A percentile compares a stretch with the other conserved stretches of the same genome.
These are phyloP conservation scores for Pelargonium myrrhifolium DNA, from an alignment of 441 rosid genomes.

Conservation along the genomic window DNA sequence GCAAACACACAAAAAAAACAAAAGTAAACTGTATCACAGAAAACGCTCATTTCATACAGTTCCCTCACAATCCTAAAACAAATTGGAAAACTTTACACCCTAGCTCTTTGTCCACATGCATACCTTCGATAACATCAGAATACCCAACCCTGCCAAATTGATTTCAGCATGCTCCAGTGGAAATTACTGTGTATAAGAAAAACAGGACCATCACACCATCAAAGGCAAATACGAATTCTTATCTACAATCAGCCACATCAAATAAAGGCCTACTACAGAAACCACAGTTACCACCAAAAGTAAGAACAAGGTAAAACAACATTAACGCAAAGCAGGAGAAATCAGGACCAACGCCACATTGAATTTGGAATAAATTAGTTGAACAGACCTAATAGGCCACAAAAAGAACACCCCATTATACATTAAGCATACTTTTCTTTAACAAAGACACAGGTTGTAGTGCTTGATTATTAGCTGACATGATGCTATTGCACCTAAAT, in stretches of 20 bases:
- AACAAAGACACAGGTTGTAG: not conserved
- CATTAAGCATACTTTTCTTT: not conserved
- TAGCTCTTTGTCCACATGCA: constrained; percentile 22
- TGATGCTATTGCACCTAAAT: not conserved
- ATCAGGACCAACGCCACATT: constrained; percentile 4
- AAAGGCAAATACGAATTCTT: constrained; percentile 27
- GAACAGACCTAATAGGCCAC: not conserved
- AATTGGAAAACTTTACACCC: constrained; percentile 16
- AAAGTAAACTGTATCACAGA: constrained; percentile 9
- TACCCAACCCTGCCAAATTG: constrained; percentile 37
- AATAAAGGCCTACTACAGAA: constrained; percentile 13
- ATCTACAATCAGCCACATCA: constrained; percentile 25
- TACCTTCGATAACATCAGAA: constrained; percentile 38
- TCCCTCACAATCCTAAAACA: constrained; percentile 20
- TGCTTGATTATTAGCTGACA: not conserved
- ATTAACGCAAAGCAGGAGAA: not conserved
- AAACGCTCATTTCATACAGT: constrained; percentile 16
- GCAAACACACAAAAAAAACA: not conserved
- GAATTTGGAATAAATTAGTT: not conserved
- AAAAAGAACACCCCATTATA: not conserved
- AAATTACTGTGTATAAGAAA: constrained; percentile 38
- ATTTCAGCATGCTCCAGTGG: constrained; percentile 39
- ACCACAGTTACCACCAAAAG: constrained; percentile 16
- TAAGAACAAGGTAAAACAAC: not conserved
- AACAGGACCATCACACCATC: constrained; percentile 39